Base-by-base conservation (phyloP, 139 green algal genomes). In the Picochlorum sp. region DNA sequence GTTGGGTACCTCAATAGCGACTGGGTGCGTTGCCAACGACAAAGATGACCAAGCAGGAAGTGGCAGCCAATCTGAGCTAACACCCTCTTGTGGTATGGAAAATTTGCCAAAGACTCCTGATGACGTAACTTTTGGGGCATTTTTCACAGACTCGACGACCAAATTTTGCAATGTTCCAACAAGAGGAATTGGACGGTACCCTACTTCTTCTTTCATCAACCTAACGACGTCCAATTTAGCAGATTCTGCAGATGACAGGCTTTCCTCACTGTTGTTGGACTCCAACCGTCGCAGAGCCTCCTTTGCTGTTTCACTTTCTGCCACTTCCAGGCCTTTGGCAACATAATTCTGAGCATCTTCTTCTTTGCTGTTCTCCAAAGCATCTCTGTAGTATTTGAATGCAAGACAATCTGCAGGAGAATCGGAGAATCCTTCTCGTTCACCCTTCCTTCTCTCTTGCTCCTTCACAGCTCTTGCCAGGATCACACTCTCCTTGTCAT, bases 351-450 rank as follows among this genome's bases (percentile, higher is more conserved):
- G 51, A 3, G 58, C 50, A 1, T 82, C 75, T 51, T 81, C 68
- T 38, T 77, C 51, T 23, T 68, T 70, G 6, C 75, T 66, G 68
- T 72, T 81, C 73, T 91, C 85, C 20, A 78, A 13, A 7, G 84
- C 81, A 55, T 94, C 86, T 24, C 87, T 65, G 51, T 86, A 82
- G 76, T 86, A 82, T 56, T 94, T 94, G 82, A 86, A 94, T 11
- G 87, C 84, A 68, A 94, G 66, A 75, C 77, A 88, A 65, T 94
- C 87, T 1, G 24, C 80, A 8, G 85, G 82, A 4, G 60, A 57
- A 56, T 81, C 60, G 2, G 34, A 59, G 68, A 94, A 94, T 45
- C 87, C 87, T 20, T 70, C 66, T 7, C 71, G 60, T 56, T 75
- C 70, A 24, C 71, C 62, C 3, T 69, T 49, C 4, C 85, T 66